A percentile compares a stretch with the other conserved stretches of the same genome.
Evolutionary conservation across 1,284 basidiomycete species (phyloP).

Genomic region (Meripilus lineatus): DNA sequence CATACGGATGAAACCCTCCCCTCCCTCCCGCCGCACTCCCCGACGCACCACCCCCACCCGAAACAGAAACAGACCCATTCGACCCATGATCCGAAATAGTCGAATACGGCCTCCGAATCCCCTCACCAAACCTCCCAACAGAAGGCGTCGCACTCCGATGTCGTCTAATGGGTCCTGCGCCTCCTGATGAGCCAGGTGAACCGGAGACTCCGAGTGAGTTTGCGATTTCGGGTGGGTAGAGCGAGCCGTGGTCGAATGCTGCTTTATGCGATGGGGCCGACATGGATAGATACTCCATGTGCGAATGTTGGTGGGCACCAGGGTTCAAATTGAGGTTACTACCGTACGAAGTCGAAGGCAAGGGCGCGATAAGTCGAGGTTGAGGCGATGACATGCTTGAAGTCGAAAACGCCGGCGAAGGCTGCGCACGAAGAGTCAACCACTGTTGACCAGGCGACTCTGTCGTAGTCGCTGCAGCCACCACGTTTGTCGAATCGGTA

Average conservation of each 20-base stretch:
- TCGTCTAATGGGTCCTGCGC: slow-evolving; percentile 55
- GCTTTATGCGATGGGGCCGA: slow-evolving; percentile 67
- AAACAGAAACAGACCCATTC: background rate
- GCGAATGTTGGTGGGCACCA: background rate
- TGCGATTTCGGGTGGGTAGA: slow-evolving; percentile 40
- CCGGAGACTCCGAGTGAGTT: background rate
- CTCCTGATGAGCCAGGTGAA: slow-evolving; percentile 10
- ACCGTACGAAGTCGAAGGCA: slow-evolving; percentile 12
- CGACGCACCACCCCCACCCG: too few species aligned
- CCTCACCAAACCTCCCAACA: slow-evolving; percentile 42
- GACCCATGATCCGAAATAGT: slow-evolving; percentile 32
- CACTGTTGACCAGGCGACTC: slow-evolving; percentile 20
- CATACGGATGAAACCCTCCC: slow-evolving; percentile 53
- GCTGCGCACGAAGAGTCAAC: slow-evolving; percentile 17
- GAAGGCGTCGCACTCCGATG: slow-evolving; percentile 75
- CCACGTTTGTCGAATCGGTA: slow-evolving; percentile 8
- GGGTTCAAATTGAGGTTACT: slow-evolving; percentile 13
- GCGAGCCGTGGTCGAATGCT: slow-evolving; percentile 51
- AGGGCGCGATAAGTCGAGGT: slow-evolving; percentile 6
- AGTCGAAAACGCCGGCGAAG: slow-evolving; percentile 35
- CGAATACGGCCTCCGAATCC: slow-evolving; percentile 46
- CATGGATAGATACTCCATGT: slow-evolving; percentile 31
- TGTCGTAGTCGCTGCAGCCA: slow-evolving; percentile 10
- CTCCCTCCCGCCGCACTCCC: too few species aligned
- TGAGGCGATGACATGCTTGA: slow-evolving; percentile 23